Evolutionary conservation across 1,139 yeast genomes (phyloP), one percentile per base, ranked within the genome.

Genomic region (Tardiomyces depauwii): DNA sequence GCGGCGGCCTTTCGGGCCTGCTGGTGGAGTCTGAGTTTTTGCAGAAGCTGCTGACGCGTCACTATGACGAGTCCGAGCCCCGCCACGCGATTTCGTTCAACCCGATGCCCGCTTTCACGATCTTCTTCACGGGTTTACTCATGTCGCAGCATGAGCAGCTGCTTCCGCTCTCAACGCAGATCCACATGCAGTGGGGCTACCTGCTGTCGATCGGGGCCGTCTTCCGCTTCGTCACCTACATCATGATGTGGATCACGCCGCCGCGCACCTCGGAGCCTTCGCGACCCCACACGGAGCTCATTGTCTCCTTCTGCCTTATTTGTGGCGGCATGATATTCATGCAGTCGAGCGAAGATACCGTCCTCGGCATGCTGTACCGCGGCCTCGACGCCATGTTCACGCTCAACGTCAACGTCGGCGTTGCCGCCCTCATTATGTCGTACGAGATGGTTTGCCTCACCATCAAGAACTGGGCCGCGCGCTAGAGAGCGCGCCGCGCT

Each of bases 91-190:
- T 56, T 50, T 62, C 69, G 7, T 53, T 64, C 53, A 91, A 91
- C 61, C 96, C 96, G 18, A 86, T 91, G 76, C 97, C 98, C 1
- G 78, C 87, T 1, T 75, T 91, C 53, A 87, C 94, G 11, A 84
- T 91, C 39, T 91, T 85, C 65, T 91, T 96, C 95, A 91, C 97
- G 0, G 98, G 98, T 23, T 73, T 82, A n/a, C 72, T 91, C 52
- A 91, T 91, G 98, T 87, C 96, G 2, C 86, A 82, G 63, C 98
- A 91, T 64, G 80, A 79, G 43, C 98, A 91, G 65, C 86, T 89
- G 2, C 80, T 91, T 0, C 70, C 64, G 43, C 73, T 83, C 32
- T 80, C 96, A 1, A 86, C 97, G 1, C 70, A 68, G 33, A 77
- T 91, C 51, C 98, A 91, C 63, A 68, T 75, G 45, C 96, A 87